These are phyloP conservation scores for Irpex lacteus DNA, from an alignment of 1,284 basidiomycete species.

Conservation along the genomic window DNA sequence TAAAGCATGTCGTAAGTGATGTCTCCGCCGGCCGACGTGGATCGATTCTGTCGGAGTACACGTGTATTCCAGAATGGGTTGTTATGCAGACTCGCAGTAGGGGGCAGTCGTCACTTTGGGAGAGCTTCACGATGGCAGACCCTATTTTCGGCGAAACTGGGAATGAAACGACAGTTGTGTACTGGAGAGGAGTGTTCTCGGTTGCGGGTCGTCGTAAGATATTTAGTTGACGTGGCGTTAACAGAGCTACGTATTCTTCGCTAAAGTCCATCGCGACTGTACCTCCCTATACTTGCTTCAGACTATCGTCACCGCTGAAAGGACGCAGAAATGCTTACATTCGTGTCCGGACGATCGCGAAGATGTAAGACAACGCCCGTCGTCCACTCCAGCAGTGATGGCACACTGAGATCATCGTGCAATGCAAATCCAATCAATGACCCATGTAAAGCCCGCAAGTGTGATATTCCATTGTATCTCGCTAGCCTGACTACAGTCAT, in stretches of 20 bases:
- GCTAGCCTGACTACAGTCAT: not conserved
- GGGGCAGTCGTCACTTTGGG: not conserved
- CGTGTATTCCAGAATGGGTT: not conserved
- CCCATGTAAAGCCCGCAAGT: not conserved
- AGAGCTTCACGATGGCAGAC: not conserved
- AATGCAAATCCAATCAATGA: not conserved
- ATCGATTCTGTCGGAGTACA: not conserved
- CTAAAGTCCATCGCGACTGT: not conserved
- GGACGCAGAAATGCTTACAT: not conserved
- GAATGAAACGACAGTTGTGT: not conserved
- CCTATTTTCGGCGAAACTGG: not conserved
- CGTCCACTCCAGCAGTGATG: not conserved
- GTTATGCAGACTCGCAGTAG: not conserved
- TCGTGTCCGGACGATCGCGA: not conserved
- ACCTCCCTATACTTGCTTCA: not conserved
- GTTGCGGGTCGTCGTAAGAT: not conserved
- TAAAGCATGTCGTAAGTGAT: too few relatives aligned
- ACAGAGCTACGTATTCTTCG: not conserved
- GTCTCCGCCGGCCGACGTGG: not conserved
- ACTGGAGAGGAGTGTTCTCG: not conserved
- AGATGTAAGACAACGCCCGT: not conserved
- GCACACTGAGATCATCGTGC: not conserved
- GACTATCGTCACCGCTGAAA: not conserved
- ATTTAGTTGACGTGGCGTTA: not conserved
- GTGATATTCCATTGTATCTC: not conserved